phyloP scores from a whole-genome alignment of 495 filamentous ascomycete genomes.

The Penicillium cosmopolitanum region DNA sequence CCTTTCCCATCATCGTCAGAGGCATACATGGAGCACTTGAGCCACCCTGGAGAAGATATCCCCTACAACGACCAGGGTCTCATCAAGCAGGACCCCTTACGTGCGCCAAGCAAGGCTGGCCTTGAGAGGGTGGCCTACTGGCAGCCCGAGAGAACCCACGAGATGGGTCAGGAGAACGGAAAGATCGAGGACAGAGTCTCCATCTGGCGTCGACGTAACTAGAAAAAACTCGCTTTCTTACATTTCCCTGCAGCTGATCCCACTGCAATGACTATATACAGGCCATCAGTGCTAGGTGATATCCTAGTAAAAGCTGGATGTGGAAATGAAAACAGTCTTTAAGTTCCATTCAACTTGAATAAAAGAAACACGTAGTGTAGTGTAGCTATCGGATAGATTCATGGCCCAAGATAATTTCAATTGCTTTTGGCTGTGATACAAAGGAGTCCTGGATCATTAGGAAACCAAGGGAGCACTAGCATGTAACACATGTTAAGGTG shows the following conservation, averaged over 20 bases:
- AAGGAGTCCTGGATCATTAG: too few species aligned
- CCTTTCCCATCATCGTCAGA: constrained; percentile 66
- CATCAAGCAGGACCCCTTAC: constrained; percentile 50
- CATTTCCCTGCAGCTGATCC: too few species aligned
- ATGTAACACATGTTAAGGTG: neutral
- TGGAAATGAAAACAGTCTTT: too few species aligned
- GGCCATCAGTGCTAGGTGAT: too few species aligned
- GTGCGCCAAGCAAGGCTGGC: constrained; percentile 41
- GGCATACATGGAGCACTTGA: constrained; percentile 69
- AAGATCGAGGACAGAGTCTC: constrained; percentile 42
- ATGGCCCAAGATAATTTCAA: too few species aligned
- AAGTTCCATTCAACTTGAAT: too few species aligned
- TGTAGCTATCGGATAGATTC: too few species aligned
- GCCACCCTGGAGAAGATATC: constrained; percentile 66
- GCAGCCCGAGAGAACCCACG: constrained; percentile 71
- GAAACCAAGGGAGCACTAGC: too few species aligned
- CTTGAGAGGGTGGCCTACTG: constrained; percentile 65
- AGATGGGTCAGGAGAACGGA: constrained; percentile 40
- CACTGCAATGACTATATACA: too few species aligned
- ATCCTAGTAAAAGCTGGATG: too few species aligned
- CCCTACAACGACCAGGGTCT: constrained; percentile 60
- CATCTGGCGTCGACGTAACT: constrained; percentile 41
- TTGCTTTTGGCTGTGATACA: too few species aligned
- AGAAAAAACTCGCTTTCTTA: neutral
- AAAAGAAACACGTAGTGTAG: too few species aligned